phyloP scores from a whole-genome alignment of 2,329 filamentous ascomycete species.

The Juglanconis oblonga region DNA sequence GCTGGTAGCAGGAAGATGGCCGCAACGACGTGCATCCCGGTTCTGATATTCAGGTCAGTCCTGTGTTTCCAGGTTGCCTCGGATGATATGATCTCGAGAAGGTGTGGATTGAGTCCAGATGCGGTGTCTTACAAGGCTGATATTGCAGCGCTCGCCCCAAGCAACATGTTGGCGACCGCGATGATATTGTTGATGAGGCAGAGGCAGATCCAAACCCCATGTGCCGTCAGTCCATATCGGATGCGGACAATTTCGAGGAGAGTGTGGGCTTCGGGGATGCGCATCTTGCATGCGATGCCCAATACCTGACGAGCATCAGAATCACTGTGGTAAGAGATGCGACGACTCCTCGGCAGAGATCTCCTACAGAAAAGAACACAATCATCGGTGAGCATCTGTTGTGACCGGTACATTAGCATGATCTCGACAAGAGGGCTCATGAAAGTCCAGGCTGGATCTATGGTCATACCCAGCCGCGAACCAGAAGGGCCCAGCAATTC shows the following conservation, averaged over 20 bases:
- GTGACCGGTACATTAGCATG: background rate
- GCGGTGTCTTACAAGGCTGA: slow-evolving; percentile 24
- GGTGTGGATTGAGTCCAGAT: background rate
- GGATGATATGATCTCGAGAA: background rate
- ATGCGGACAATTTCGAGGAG: slow-evolving; percentile 51
- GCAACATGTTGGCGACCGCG: slow-evolving; percentile 50
- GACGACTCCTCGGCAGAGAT: no score
- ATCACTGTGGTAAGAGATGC: no score
- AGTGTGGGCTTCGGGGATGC: slow-evolving; percentile 53
- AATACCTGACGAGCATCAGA: slow-evolving; percentile 21
- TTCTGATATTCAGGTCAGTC: background rate
- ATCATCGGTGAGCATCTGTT: slow-evolving; percentile 49
- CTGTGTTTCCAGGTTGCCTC: background rate
- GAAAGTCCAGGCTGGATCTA: background rate
- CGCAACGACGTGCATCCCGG: slow-evolving; percentile 29
- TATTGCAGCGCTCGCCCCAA: slow-evolving; percentile 42
- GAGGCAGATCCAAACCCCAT: slow-evolving; percentile 49
- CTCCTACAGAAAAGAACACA: slow-evolving; percentile 46
- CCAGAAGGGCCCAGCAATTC: slow-evolving; percentile 55
- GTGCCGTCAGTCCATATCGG: slow-evolving; percentile 44
- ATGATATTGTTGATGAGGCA: slow-evolving; percentile 54
- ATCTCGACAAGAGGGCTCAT: no score
- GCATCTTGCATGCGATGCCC: slow-evolving; percentile 49
- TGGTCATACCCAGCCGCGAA: slow-evolving; percentile 42
- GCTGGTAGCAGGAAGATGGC: slow-evolving; percentile 43